Conservation (phyloP, 2,329 filamentous ascomycete genomes). For the Pseudocercospora musae region DNA sequence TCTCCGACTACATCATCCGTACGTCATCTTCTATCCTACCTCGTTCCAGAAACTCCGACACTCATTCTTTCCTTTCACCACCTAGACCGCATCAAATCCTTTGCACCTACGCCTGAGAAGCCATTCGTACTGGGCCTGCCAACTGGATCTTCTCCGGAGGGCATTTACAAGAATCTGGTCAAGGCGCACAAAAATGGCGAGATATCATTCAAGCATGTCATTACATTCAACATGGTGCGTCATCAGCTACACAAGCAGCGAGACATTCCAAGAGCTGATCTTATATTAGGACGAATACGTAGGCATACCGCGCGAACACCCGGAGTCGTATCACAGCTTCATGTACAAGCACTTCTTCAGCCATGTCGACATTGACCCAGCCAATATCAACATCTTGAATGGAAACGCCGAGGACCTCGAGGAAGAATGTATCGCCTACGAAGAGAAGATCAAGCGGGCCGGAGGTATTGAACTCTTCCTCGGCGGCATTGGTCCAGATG, state of each 20-base stretch:
- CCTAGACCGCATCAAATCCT: slow-evolving; percentile 71
- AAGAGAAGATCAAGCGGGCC: slow-evolving; percentile 68
- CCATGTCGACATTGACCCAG: slow-evolving; percentile 74
- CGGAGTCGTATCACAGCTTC: slow-evolving; percentile 84
- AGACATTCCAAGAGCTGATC: slow-evolving; percentile 7
- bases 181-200: slow-evolving; percentile 66
- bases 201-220: slow-evolving; percentile 82
- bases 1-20: slow-evolving; percentile 78
- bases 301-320: slow-evolving; percentile 75
- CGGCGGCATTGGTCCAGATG: slow-evolving; percentile 79
- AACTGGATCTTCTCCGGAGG: slow-evolving; percentile 76
- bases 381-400: slow-evolving; percentile 80
- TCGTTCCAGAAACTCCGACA: background rate
- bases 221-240: slow-evolving; percentile 83
- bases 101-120: slow-evolving; percentile 66
- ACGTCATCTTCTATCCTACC: slow-evolving; percentile 28
- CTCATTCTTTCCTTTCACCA: slow-evolving; percentile 8
- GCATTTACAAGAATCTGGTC: slow-evolving; percentile 74
- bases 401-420: slow-evolving; percentile 74
- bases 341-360: slow-evolving; percentile 94
- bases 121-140: slow-evolving; percentile 82
- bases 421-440: slow-evolving; percentile 74
- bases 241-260: background rate
- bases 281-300: slow-evolving; percentile 73
- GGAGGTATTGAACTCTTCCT: slow-evolving; percentile 85